phyloP scores from a whole-genome alignment of 192 early-diverging fungal species.

The Gaertneriomyces semiglobifer region DNA sequence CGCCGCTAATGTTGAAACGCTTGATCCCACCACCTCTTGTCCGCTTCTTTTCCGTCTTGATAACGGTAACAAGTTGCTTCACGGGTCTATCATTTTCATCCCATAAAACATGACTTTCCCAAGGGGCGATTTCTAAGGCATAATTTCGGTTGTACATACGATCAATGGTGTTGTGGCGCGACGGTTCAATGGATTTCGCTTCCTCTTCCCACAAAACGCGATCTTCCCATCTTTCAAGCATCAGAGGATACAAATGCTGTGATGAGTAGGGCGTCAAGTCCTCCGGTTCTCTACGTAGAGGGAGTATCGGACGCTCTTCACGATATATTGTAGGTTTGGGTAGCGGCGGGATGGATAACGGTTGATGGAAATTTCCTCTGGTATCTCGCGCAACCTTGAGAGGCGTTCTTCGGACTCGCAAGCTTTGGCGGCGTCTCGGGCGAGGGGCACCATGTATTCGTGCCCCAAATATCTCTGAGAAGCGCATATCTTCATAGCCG shows the following conservation, averaged over 20 bases:
- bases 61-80: too few relatives aligned
- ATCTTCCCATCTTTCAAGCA: slow-evolving; percentile 82
- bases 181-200: slow-evolving; percentile 1
- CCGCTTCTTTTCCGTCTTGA: too few relatives aligned
- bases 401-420: neutral
- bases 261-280: neutral
- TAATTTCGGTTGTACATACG: slow-evolving; percentile 40
- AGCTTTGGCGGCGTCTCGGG: neutral
- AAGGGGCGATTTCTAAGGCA: slow-evolving; percentile 63
- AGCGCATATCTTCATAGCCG: slow-evolving; percentile 10
- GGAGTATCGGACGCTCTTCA: neutral
- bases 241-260: slow-evolving; percentile 46
- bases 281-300: neutral
- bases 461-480: slow-evolving; percentile 15
- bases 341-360: neutral
- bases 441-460: neutral
- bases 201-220: slow-evolving; percentile 69
- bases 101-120: slow-evolving; percentile 79
- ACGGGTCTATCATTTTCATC: slow-evolving; percentile 53
- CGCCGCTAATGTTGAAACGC: slow-evolving; percentile 82
- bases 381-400: neutral
- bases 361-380: neutral
- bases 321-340: neutral
- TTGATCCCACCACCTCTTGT: too few relatives aligned
- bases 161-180: neutral